These are phyloP conservation scores for Quercus phellos DNA, from an alignment of 331 rosid species.

Conservation along the genomic window DNA sequence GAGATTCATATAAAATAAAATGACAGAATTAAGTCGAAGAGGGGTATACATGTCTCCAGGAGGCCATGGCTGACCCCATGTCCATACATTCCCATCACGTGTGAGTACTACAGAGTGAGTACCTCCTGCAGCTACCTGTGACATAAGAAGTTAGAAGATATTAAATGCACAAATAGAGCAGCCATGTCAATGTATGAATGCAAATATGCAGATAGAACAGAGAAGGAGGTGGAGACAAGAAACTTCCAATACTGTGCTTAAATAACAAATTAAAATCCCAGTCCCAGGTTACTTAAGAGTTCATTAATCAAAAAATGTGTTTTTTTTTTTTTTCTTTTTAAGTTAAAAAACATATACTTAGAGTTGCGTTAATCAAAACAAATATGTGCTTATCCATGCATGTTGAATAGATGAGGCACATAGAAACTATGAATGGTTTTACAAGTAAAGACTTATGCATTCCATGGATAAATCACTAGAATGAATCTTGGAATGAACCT, in stretches of 20 bases:
- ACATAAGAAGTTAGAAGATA: slow-evolving; percentile 8
- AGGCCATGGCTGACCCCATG: slow-evolving; percentile 99
- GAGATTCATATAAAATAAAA: not conserved
- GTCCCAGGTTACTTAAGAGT: not conserved
- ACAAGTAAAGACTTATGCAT: not conserved
- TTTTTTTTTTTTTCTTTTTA: too few relatives aligned
- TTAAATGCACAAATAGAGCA: slow-evolving; percentile 1
- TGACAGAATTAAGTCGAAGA: slow-evolving; percentile 1
- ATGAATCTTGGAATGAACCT: not conserved
- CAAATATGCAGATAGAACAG: not conserved
- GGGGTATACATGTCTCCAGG: slow-evolving; percentile 90
- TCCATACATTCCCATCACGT: slow-evolving; percentile 92
- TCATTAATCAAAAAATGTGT: too few relatives aligned
- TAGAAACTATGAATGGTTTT: not conserved
- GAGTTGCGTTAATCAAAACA: not conserved
- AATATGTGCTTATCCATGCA: not conserved
- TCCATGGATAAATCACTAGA: not conserved
- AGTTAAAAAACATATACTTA: too few relatives aligned
- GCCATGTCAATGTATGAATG: not conserved
- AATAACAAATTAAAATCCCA: not conserved
- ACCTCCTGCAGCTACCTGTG: slow-evolving; percentile 98
- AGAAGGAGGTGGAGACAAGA: not conserved
- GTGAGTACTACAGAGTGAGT: slow-evolving; percentile 99
- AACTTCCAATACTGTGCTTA: not conserved
- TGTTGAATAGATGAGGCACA: not conserved